Percentiles rank a stretch among this genome's conserved stretches.
These are phyloP conservation scores for Naganishia cerealis DNA, from an alignment of 1,284 basidiomycete genomes.

Conservation along the genomic window DNA sequence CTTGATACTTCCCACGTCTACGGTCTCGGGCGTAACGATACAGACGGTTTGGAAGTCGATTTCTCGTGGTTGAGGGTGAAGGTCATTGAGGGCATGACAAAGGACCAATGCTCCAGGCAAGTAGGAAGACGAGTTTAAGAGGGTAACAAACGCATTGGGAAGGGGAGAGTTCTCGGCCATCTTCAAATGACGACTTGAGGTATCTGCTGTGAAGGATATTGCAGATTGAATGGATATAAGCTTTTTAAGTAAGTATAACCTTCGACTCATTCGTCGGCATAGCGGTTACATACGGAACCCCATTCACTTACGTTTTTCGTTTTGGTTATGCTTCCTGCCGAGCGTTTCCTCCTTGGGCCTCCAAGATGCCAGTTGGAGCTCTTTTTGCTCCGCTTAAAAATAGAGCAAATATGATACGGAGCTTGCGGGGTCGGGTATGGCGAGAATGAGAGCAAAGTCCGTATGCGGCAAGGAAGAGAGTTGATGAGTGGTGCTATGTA, in stretches of 20 bases:
- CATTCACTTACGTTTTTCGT: conserved; percentile 11
- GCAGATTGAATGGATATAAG: not conserved
- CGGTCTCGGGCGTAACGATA: conserved; percentile 87
- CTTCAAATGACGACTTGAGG: not conserved
- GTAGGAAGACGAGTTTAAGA: conserved; percentile 85
- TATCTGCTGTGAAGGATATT: not conserved
- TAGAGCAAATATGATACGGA: not conserved
- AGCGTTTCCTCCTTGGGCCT: conserved; percentile 14
- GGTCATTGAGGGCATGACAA: conserved; percentile 75
- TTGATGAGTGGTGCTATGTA: not conserved
- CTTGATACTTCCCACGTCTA: conserved; percentile 81
- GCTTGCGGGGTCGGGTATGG: not conserved
- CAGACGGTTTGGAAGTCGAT: conserved; percentile 79
- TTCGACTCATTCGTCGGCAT: not conserved
- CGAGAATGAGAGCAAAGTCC: not conserved
- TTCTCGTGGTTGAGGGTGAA: conserved; percentile 66
- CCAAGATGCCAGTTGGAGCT: conserved; percentile 4
- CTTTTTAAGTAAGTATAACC: not conserved
- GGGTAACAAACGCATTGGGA: conserved; percentile 66
- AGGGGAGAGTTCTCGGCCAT: not conserved
- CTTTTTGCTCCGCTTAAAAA: not conserved
- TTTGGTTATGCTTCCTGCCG: conserved; percentile 22
- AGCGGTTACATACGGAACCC: not conserved
- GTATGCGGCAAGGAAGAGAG: not conserved
- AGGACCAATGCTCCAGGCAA: conserved; percentile 87